A percentile compares a stretch with the other conserved stretches of the same genome.
These are phyloP conservation scores for Bondarzewia mesenterica DNA, from an alignment of 1,284 basidiomycete species.

Conservation along the genomic window DNA sequence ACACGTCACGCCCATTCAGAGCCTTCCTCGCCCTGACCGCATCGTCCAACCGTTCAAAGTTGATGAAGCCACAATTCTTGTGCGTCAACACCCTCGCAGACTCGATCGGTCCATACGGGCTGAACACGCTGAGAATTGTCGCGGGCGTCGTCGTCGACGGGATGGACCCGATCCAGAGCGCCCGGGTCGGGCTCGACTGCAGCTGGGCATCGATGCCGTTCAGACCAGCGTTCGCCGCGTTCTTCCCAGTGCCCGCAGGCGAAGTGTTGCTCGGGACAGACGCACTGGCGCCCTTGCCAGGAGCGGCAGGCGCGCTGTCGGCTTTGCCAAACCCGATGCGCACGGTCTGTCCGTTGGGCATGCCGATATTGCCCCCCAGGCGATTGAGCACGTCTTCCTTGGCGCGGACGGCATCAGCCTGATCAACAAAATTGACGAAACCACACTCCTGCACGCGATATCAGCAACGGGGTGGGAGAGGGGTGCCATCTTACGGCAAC, in stretches of 20 bases:
- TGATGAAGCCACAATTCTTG: slow-evolving; percentile 97
- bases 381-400: slow-evolving; percentile 96
- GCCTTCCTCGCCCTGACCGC: slow-evolving; percentile 93
- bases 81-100: slow-evolving; percentile 92
- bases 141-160: slow-evolving; percentile 90
- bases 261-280: slow-evolving; percentile 33
- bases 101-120: slow-evolving; percentile 95
- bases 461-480: slow-evolving; percentile 6
- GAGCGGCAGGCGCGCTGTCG: slow-evolving; percentile 85
- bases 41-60: slow-evolving; percentile 95
- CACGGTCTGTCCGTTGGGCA: slow-evolving; percentile 89
- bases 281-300: slow-evolving; percentile 62
- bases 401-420: slow-evolving; percentile 88
- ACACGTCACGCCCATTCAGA: slow-evolving; percentile 88
- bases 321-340: slow-evolving; percentile 98
- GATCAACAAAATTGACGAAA: slow-evolving; percentile 97
- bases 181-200: slow-evolving; percentile 83
- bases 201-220: slow-evolving; percentile 72
- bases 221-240: slow-evolving; percentile 38
- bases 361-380: slow-evolving; percentile 87
- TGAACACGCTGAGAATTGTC: slow-evolving; percentile 88
- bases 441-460: slow-evolving; percentile 93
- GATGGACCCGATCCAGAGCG: slow-evolving; percentile 94
- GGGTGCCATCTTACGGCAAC: no score
- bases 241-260: slow-evolving; percentile 29